phyloP scores from a whole-genome alignment of 306 rosid genomes.

The Cucurbita moschata region DNA sequence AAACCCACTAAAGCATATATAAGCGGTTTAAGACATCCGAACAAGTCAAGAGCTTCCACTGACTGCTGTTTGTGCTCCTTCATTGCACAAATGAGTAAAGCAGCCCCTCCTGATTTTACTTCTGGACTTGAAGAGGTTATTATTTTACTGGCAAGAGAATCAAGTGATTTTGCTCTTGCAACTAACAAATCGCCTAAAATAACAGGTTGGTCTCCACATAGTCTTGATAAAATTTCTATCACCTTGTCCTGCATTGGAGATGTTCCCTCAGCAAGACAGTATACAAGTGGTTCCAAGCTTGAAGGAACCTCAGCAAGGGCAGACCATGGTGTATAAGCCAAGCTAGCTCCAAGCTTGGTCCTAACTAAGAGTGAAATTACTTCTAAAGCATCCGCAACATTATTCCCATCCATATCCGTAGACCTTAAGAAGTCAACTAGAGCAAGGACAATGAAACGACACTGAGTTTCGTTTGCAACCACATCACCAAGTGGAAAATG shows the following conservation, averaged over 20 bases:
- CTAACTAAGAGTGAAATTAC: constrained; percentile 61
- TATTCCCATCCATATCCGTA: constrained; percentile 46
- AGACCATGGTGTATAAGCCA: constrained; percentile 43
- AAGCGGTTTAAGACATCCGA: constrained; percentile 45
- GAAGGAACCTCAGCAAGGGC: constrained; percentile 59
- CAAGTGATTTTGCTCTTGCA: constrained; percentile 40
- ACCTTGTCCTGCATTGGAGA: constrained; percentile 71
- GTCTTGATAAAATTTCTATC: constrained; percentile 72
- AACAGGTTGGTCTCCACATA: constrained; percentile 61
- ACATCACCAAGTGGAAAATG: constrained; percentile 67
- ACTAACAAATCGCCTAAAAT: constrained; percentile 53
- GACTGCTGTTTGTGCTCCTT: constrained; percentile 58
- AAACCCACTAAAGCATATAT: constrained; percentile 60
- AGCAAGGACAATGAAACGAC: constrained; percentile 55
- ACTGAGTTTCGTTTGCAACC: constrained; percentile 61
- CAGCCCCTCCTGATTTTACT: constrained; percentile 69
- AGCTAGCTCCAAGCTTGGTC: constrained; percentile 49
- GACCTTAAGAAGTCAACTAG: constrained; percentile 60
- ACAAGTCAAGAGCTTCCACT: constrained; percentile 52
- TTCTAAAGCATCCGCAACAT: constrained; percentile 70
- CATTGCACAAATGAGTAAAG: constrained; percentile 66
- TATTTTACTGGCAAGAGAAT: constrained; percentile 64
- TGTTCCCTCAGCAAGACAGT: constrained; percentile 77
- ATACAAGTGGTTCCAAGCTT: constrained; percentile 53
- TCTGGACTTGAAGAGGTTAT: constrained; percentile 63